These are phyloP conservation scores for Didymella arachidicola DNA, from an alignment of 2,329 filamentous ascomycete genomes.

Conservation along the genomic window DNA sequence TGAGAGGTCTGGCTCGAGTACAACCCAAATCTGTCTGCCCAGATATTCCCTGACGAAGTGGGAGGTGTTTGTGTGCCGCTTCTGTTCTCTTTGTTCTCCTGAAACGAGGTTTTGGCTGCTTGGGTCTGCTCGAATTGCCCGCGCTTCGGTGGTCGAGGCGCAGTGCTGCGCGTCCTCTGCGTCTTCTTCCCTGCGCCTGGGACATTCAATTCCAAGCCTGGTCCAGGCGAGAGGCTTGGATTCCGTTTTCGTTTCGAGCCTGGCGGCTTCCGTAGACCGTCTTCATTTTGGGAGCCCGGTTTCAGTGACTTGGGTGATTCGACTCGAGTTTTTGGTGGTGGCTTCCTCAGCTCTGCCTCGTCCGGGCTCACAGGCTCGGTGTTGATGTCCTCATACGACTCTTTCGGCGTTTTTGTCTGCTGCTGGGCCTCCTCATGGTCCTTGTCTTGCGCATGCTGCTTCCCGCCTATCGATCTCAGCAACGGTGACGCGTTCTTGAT, in stretches of 20 bases:
- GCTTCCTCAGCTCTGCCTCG: slow-evolving; percentile 24
- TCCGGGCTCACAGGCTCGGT: slow-evolving; percentile 36
- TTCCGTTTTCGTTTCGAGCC: slow-evolving; percentile 9
- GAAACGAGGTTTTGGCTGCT: slow-evolving; percentile 18
- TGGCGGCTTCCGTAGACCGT: slow-evolving; percentile 2
- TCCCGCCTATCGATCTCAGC: slow-evolving; percentile 42
- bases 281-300: background rate
- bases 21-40: slow-evolving; percentile 1
- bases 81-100: slow-evolving; percentile 32
- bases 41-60: slow-evolving; percentile 7
- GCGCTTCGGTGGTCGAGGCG: background rate
- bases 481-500: slow-evolving; percentile 26
- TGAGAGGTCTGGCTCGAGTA: slow-evolving; percentile 18
- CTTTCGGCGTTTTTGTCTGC: background rate
- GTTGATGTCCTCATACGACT: slow-evolving; percentile 14
- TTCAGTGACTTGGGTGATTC: background rate
- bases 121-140: slow-evolving; percentile 16
- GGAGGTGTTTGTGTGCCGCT: background rate
- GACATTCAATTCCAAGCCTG: slow-evolving; percentile 8
- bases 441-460: slow-evolving; percentile 47
- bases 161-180: slow-evolving; percentile 1
- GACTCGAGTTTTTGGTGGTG: background rate
- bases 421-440: slow-evolving; percentile 45
- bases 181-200: slow-evolving; percentile 1
- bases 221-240: background rate